Base-by-base conservation (phyloP, 306 rosid species). In the Sechiopsis laciniata region DNA sequence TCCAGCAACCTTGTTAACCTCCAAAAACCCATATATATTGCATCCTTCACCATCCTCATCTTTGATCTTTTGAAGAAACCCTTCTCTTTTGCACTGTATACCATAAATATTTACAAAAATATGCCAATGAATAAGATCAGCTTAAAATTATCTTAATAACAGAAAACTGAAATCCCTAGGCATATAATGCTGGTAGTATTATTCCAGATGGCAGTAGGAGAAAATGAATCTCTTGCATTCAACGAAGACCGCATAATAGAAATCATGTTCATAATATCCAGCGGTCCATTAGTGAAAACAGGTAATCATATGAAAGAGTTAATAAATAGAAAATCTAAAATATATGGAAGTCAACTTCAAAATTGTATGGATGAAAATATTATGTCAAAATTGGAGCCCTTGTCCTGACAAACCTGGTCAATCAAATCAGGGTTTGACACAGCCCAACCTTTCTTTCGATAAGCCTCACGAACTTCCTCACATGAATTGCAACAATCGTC, bases 11-110 rank as follows among this genome's bases (percentile, higher is more conserved):
- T 95, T 95, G 79, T 95, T 95, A 72, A 94, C 96, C 84, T 94
- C 96, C 84, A 94, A 80, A 82, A 89, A 91, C 13, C 99, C 99
- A 84, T 94, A 91, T 8, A 91, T 81, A 82, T 94, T 95, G 78
- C 97, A 95, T 20, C 97, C 99, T 87, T 95, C 99, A 32, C 99
- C 96, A 7, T 89, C 97, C 84, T 95, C 97, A 8, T 95, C 97
- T 87, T 91, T 95, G 84, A 95, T 88, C 83, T 85, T 88, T 80
- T 95, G 93, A 68, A 95, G 81, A 82, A 95, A 95, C 29, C 97
- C 99, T 87, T 95, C 99, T 84, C 99, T 89, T 87, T 95, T 91
- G 88, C 99, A 95, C 97, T 91, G 83, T 26, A 74, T 73, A 63
- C 59, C 81, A 76, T 57, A 71, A 13, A 74, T 22, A 72, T 50